Percentiles rank a stretch among this genome's conserved stretches.
phyloP scores from a whole-genome alignment of 768 basidiomycete genomes.

The Panellus pusillus region DNA sequence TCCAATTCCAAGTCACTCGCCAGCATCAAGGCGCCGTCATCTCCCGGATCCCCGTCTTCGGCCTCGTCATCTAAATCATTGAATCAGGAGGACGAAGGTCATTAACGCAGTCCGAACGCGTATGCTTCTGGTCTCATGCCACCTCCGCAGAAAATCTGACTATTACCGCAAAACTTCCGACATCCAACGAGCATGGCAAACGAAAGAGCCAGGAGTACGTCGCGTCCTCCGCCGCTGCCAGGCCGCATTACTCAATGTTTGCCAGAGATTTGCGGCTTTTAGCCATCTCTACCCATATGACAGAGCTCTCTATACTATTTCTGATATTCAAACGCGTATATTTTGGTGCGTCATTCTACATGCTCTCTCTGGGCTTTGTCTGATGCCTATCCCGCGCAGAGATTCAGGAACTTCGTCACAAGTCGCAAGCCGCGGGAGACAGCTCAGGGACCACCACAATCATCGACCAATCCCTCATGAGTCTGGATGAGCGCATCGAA shows the following conservation, averaged over 20 bases:
- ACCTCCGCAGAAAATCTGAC: slow-evolving; percentile 64
- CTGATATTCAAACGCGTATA: slow-evolving; percentile 88
- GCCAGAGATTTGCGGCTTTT: slow-evolving; percentile 72
- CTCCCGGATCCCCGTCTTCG: slow-evolving; percentile 39
- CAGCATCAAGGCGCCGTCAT: slow-evolving; percentile 36
- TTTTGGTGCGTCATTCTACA: slow-evolving; percentile 58
- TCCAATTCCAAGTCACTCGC: slow-evolving; percentile 37
- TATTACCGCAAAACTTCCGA: slow-evolving; percentile 55
- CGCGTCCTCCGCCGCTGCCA: slow-evolving; percentile 18
- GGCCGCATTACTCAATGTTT: slow-evolving; percentile 22
- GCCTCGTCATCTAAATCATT: slow-evolving; percentile 60
- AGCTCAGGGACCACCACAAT: slow-evolving; percentile 59
- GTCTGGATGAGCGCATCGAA: slow-evolving; percentile 77
- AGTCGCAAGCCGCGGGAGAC: slow-evolving; percentile 65
- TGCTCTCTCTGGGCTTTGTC: not conserved
- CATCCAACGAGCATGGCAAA: slow-evolving; percentile 48
- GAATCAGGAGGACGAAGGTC: slow-evolving; percentile 65
- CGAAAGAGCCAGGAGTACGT: slow-evolving; percentile 71
- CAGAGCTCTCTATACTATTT: slow-evolving; percentile 83
- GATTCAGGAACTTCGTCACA: slow-evolving; percentile 91
- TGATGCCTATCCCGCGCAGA: slow-evolving; percentile 44
- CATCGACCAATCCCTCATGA: slow-evolving; percentile 81
- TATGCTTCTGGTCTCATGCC: slow-evolving; percentile 15
- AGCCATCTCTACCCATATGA: slow-evolving; percentile 82
- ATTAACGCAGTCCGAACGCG: slow-evolving; percentile 19